A percentile compares a stretch with the other conserved stretches of the same genome.
phyloP scores from a whole-genome alignment of 2,329 filamentous ascomycete genomes.

The Metarhizium guizhouense region DNA sequence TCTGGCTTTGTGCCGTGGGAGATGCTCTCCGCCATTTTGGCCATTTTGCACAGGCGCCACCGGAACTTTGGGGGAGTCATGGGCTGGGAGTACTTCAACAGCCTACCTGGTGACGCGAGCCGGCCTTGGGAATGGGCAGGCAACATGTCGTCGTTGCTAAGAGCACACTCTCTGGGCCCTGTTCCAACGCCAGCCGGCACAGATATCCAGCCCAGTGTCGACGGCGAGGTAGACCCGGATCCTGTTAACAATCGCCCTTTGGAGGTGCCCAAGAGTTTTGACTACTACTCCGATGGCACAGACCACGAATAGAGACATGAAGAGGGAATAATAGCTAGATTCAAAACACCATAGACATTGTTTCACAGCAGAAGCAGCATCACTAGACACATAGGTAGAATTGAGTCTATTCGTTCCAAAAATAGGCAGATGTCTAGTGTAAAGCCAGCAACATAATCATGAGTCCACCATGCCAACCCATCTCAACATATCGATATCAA shows the following conservation, averaged over 20 bases:
- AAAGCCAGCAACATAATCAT: constrained; percentile 11
- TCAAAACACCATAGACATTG: background rate
- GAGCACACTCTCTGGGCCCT: constrained; percentile 18
- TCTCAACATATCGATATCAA: constrained; percentile 1
- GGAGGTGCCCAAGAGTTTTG: constrained; percentile 14
- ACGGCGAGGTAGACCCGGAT: constrained; percentile 15
- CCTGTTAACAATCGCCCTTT: constrained; percentile 3
- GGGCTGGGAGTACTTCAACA: constrained; percentile 95
- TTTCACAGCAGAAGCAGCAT: background rate
- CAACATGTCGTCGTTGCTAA: constrained; percentile 45
- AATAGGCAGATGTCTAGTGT: constrained; percentile 9
- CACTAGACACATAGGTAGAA: background rate
- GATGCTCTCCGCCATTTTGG: constrained; percentile 34
- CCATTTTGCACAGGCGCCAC: constrained; percentile 38
- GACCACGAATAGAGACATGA: constrained; percentile 2
- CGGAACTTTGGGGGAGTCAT: constrained; percentile 76
- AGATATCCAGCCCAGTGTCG: background rate
- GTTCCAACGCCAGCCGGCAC: background rate
- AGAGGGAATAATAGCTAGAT: background rate
- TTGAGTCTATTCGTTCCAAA: constrained; percentile 5
- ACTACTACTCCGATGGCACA: constrained; percentile 14
- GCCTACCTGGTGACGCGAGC: constrained; percentile 51
- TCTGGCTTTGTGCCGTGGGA: constrained; percentile 39
- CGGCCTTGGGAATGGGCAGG: constrained; percentile 73
- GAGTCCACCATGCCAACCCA: constrained; percentile 7